Evolutionary conservation across 2,329 filamentous ascomycete genomes (phyloP), one percentile per base, ranked within the genome.

Genomic region (Bertia moriformis): DNA sequence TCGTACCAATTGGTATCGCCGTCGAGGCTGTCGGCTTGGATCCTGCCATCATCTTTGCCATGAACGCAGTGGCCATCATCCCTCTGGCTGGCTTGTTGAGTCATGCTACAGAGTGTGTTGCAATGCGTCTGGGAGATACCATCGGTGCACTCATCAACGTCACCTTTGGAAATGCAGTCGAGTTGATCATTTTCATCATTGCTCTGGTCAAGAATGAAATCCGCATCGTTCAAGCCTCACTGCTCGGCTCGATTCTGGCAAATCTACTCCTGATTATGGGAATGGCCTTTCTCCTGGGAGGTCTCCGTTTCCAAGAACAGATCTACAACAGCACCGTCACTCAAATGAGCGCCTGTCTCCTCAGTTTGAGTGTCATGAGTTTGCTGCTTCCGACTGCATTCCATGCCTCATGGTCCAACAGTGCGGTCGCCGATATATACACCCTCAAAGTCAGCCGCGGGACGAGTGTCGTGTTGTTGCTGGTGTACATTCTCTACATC

Each of bases 381-480:
- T 38, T 56, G 14, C 39, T 56, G 18, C 47, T 56, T 15, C 55
- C 54, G 5, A 94, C 88, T 22, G 88, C 88, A 3, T 95, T 95
- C 56, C 86, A 95, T 53, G 85, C 86, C 14, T 91, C 88, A 0
- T 95, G 91, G 59, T 71, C 59, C 14, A 66, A 81, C 48, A 59
- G 62, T 10, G 52, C 52, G 1, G 59, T 66, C 19, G 87, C 86
- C 14, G 81, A 91, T 49, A 58, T 51, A 3, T 65, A 81, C 45
- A 87, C 86, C 0, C 64, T 94, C 40, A 81, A 86, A 55, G 85
- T 95, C 44, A 93, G 85, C 54, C 83, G 86, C 38, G 87, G 85
- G 45, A 93, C 86, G 22, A 93, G 86, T 60, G 79, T 94, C 19
- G 81, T 83, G 62, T 64, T 94, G 5, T 68, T 93, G 2, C 54